Evolutionary conservation across 331 rosid species (phyloP).

Genomic region (Malus hybrid): DNA sequence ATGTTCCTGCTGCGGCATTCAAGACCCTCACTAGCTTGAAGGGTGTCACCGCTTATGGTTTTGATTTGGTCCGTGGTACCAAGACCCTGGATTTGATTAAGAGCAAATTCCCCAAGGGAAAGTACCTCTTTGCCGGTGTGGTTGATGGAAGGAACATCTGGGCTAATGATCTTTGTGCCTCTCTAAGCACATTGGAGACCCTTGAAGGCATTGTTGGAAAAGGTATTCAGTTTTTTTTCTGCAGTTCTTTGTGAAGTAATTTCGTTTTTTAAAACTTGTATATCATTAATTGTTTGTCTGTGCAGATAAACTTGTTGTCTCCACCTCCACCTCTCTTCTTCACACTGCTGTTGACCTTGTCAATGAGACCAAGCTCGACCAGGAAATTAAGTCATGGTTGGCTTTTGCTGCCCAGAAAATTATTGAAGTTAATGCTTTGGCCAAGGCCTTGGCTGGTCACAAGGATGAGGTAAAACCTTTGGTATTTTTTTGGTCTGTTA

Average conservation of each 20-base stretch:
- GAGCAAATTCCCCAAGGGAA: conserved; percentile 67
- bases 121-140: conserved; percentile 85
- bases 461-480: conserved; percentile 63
- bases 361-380: conserved; percentile 87
- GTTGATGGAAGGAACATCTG: conserved; percentile 99
- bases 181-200: conserved; percentile 46
- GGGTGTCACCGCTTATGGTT: conserved; percentile 75
- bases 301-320: conserved; percentile 85
- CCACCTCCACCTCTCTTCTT: conserved; percentile 91
- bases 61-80: conserved; percentile 88
- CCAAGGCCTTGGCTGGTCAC: conserved; percentile 63
- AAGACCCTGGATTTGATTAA: conserved; percentile 69
- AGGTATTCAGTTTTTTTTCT: conserved; percentile 32
- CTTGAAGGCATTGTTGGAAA: conserved; percentile 78
- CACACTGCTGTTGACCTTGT: conserved; percentile 97
- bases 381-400: conserved; percentile 87
- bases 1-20: conserved; percentile 83
- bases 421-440: conserved; percentile 94
- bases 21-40: conserved; percentile 70
- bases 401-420: conserved; percentile 98
- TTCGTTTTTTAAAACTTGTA: not conserved
- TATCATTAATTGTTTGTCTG: not conserved
- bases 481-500: not conserved
- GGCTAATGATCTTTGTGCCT: conserved; percentile 83
- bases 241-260: conserved; percentile 4